These are phyloP conservation scores for Phylloporus rhodoxanthus DNA, from an alignment of 768 basidiomycete genomes.

Conservation along the genomic window DNA sequence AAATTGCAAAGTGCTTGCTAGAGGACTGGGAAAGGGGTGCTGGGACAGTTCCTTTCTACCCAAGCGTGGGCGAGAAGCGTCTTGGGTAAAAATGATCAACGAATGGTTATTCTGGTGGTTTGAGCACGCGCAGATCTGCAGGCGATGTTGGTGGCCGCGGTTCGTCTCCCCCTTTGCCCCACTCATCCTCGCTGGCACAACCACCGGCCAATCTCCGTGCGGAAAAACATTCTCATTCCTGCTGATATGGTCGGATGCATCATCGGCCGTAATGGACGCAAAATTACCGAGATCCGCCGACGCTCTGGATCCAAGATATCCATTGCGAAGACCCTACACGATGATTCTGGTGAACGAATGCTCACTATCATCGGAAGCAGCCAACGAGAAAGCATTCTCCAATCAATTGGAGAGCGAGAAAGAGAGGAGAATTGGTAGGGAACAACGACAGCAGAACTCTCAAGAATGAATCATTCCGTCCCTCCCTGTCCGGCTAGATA, in stretches of 20 bases:
- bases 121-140: conserved; percentile 55
- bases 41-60: conserved; percentile 95
- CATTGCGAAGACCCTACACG: conserved; percentile 98
- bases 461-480: conserved; percentile 36
- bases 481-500: neutral
- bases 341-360: conserved; percentile 99
- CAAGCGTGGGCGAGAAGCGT: conserved; percentile 74
- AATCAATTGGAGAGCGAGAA: conserved; percentile 97
- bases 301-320: conserved; percentile 97
- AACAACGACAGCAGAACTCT: conserved; percentile 74
- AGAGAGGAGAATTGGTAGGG: conserved; percentile 83
- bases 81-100: conserved; percentile 43
- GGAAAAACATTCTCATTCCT: conserved; percentile 98
- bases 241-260: conserved; percentile 98
- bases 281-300: conserved; percentile 98
- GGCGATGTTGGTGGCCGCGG: conserved; percentile 47
- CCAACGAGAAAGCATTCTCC: conserved; percentile 97
- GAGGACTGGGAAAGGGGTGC: conserved; percentile 95
- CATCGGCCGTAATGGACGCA: conserved; percentile 94
- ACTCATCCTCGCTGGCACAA: conserved; percentile 44
- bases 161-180: conserved; percentile 34
- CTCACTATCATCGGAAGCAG: conserved; percentile 97
- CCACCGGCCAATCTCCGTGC: conserved; percentile 83
- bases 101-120: conserved; percentile 48
- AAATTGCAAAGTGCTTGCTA: conserved; percentile 91